A percentile compares a stretch with the other conserved stretches of the same genome.
Evolutionary conservation across 108 stramenopile species (phyloP).

Genomic region (Cyclotella sp.): DNA sequence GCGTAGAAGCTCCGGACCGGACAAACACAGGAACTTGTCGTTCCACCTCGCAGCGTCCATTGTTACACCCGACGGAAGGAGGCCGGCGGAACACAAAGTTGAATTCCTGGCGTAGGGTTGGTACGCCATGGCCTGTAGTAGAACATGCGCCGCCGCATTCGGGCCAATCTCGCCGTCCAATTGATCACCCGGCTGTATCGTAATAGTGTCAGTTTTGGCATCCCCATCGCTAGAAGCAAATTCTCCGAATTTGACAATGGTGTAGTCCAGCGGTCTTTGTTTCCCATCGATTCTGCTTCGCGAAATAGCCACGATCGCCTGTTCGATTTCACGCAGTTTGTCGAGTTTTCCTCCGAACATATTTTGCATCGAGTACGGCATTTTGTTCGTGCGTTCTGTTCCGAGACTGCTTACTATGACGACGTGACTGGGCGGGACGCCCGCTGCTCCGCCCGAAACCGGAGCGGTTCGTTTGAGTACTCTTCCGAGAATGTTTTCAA

Average conservation of each 20-base stretch:
- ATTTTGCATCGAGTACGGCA: slow-evolving; percentile 84
- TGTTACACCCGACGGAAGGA: slow-evolving; percentile 16
- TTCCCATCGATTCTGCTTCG: slow-evolving; percentile 52
- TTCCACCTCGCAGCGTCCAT: slow-evolving; percentile 57
- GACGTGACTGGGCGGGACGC: slow-evolving; percentile 79
- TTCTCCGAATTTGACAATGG: slow-evolving; percentile 81
- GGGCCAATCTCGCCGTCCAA: slow-evolving; percentile 52
- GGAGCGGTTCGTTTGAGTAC: slow-evolving; percentile 66
- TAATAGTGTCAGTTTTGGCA: slow-evolving; percentile 20
- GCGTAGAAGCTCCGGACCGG: slow-evolving; percentile 78
- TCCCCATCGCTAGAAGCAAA: slow-evolving; percentile 30
- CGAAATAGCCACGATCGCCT: slow-evolving; percentile 58
- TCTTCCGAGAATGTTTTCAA: slow-evolving; percentile 66
- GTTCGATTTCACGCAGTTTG: slow-evolving; percentile 75
- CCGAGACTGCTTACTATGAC: slow-evolving; percentile 75
- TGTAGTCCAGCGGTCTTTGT: slow-evolving; percentile 69
- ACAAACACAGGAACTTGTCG: slow-evolving; percentile 70
- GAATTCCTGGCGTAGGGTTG: slow-evolving; percentile 62
- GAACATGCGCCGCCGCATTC: slow-evolving; percentile 48
- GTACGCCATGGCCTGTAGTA: slow-evolving; percentile 59
- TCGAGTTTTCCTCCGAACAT: slow-evolving; percentile 76
- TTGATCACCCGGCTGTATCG: slow-evolving; percentile 57
- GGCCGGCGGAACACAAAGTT: slow-evolving; percentile 48
- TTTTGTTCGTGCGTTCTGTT: slow-evolving; percentile 75
- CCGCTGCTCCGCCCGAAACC: slow-evolving; percentile 46